Percentiles rank a stretch among this genome's conserved stretches.
These are phyloP conservation scores for Solanum hybrid DNA, from an alignment of 305 asterid genomes.

Conservation along the genomic window DNA sequence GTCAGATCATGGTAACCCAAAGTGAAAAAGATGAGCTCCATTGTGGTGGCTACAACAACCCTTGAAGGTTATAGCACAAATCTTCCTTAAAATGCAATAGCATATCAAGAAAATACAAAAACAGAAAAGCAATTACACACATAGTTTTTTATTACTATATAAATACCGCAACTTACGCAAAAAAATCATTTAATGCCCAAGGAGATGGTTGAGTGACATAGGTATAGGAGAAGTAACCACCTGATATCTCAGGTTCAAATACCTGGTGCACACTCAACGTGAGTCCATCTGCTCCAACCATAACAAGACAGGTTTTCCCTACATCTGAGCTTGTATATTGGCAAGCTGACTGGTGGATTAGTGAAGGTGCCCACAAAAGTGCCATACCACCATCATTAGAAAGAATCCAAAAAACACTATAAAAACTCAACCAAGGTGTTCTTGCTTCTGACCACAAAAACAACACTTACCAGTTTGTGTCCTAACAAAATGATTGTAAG, in stretches of 20 bases:
- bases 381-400: neutral
- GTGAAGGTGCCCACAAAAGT: neutral
- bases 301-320: neutral
- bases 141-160: neutral
- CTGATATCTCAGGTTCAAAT: neutral
- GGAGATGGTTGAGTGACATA: neutral
- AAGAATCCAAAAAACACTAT: neutral
- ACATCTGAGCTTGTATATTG: neutral
- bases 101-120: neutral
- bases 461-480: neutral
- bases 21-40: neutral
- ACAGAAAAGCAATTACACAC: neutral
- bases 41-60: neutral
- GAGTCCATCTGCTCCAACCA: neutral
- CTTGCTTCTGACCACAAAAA: neutral
- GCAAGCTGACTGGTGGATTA: neutral
- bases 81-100: neutral
- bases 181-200: neutral
- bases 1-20: slow-evolving; percentile 8
- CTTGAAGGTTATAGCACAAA: neutral
- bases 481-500: neutral
- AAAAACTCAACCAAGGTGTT: neutral
- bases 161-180: neutral
- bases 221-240: neutral
- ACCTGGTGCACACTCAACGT: neutral